These are phyloP conservation scores for Claviceps sp. DNA, from an alignment of 2,329 filamentous ascomycete genomes.

Conservation along the genomic window DNA sequence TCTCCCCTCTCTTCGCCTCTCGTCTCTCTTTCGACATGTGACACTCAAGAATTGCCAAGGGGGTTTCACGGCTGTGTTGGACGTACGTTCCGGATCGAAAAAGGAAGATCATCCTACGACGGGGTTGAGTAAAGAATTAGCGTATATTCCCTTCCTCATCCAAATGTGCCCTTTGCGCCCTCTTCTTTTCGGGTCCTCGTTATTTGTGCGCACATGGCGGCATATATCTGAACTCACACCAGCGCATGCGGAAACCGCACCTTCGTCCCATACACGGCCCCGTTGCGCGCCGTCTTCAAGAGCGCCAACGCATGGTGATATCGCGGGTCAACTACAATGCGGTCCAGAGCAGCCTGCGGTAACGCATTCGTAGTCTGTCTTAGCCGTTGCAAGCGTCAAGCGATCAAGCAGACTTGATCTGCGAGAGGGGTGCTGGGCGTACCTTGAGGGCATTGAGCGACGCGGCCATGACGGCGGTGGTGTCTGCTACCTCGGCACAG, in stretches of 20 bases:
- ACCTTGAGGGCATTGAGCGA: not conserved
- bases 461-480: not conserved
- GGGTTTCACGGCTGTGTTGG: too few relatives aligned
- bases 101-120: constrained; percentile 76
- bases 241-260: constrained; percentile 96
- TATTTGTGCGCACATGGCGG: too few relatives aligned
- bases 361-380: too few relatives aligned
- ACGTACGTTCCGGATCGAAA: constrained; percentile 81
- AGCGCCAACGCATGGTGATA: constrained; percentile 78
- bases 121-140: not conserved
- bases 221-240: constrained; percentile 38
- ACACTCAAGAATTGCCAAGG: not conserved
- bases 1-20: not conserved
- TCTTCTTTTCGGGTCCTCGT: too few relatives aligned
- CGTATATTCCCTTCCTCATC: not conserved
- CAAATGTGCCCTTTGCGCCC: not conserved
- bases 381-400: too few relatives aligned
- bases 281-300: constrained; percentile 90
- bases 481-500: not conserved
- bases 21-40: not conserved
- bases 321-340: constrained; percentile 65
- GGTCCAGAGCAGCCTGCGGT: constrained; percentile 44
- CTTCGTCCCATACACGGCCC: constrained; percentile 91
- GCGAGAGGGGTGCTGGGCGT: not conserved
- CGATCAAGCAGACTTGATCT: too few relatives aligned